phyloP scores from a whole-genome alignment of 1,284 basidiomycete species.

The Marasmius oreades region DNA sequence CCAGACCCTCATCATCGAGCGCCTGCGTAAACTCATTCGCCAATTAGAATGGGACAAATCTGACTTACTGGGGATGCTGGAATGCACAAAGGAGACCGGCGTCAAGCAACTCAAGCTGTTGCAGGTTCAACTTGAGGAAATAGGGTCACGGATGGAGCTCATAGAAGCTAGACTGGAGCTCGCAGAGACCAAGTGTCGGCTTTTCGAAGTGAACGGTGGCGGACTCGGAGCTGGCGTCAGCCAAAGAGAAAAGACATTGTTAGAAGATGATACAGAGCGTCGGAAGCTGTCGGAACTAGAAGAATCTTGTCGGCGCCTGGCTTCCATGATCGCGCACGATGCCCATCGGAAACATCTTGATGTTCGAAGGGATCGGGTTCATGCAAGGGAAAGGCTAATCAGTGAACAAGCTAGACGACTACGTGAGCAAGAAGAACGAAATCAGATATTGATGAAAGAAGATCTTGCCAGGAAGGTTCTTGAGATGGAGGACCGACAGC shows the following conservation, averaged over 20 bases:
- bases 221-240: background rate
- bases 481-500: background rate
- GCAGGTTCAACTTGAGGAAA: background rate
- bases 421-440: background rate
- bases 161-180: background rate
- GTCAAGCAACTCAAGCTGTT: background rate
- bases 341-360: background rate
- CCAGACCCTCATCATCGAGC: background rate
- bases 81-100: background rate
- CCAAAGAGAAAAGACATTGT: background rate
- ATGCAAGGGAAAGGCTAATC: background rate
- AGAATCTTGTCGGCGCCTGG: background rate
- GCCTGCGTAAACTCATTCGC: background rate
- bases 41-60: conserved; percentile 4
- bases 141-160: background rate
- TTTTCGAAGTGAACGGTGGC: background rate
- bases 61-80: background rate
- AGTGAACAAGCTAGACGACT: background rate
- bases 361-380: background rate
- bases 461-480: background rate
- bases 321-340: background rate
- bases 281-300: background rate
- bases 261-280: background rate
- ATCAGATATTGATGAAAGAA: background rate
- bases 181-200: background rate